Base-by-base conservation (phyloP, 805 yeast species). In the Ogataea wickerhamii region DNA sequence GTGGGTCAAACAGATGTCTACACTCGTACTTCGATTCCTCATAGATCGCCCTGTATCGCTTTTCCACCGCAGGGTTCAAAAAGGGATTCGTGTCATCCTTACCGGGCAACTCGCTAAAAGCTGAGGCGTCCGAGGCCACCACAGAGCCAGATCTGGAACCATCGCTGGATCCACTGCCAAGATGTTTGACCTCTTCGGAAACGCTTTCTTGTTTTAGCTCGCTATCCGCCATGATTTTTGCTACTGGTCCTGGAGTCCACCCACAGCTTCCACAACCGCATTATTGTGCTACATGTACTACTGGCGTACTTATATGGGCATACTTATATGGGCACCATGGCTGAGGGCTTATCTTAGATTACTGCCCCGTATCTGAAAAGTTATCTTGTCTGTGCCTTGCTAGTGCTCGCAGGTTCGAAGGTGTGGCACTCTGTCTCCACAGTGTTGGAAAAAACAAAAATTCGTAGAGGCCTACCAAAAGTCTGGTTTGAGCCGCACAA, bases 21-120 rank as follows among this genome's bases (percentile, higher is more conserved):
- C 82, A 72, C 51, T 80, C 86, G 49, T 80, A 80, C 7, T 70
- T 32, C 2, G 74, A 55, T 3, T 55, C 45, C 29, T 76, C 77
- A 48, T 78, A 78, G 6, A 76, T 29, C 0, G 60, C 48, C 4
- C 60, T 45, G 52, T 73, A 78, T 49, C 69, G 57, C 25, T 66
- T 67, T 2, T 74, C 78, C 2, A 70, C 65, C 4, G 47, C 58
- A 1, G 77, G 76, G 45, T 78, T 76, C 28, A 53, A 46, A 48
- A 75, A 73, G 0, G 65, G 61, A 44, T 67, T 61, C 7, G 28
- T 18, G 3, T 32, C 16, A 20, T 32, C 33, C n/a, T 23, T 18
- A 8, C n/a, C 18, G 10, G 30, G 8, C 7, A 27, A 27, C 32
- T 29, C 32, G 7, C 8, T 8, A 17, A 18, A 29, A 18, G 20